phyloP scores from a whole-genome alignment of 495 filamentous ascomycete genomes.

The Aspergillus leporis region DNA sequence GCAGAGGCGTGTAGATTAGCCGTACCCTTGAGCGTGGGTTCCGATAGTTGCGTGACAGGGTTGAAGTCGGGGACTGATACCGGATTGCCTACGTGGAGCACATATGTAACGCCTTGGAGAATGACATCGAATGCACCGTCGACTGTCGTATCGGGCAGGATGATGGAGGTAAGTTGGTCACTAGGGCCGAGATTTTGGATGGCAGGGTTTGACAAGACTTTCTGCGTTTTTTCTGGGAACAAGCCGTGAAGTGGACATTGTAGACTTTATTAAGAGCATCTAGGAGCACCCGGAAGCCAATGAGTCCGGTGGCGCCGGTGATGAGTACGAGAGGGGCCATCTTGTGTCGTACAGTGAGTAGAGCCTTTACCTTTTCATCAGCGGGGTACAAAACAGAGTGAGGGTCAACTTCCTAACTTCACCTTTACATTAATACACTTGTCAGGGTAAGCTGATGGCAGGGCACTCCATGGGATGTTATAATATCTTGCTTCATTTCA shows the following conservation, averaged over 20 bases:
- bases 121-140: constrained; percentile 10
- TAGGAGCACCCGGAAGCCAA: constrained; percentile 47
- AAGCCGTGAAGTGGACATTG: constrained; percentile 13
- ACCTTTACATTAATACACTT: too few species aligned
- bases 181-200: constrained; percentile 11
- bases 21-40: constrained; percentile 70
- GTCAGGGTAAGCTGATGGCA: too few species aligned
- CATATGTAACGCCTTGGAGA: constrained; percentile 11
- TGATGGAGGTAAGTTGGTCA: constrained; percentile 7
- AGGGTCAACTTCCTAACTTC: too few species aligned
- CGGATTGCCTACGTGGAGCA: constrained; percentile 23
- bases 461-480: too few species aligned
- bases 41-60: constrained; percentile 62
- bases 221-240: constrained; percentile 15
- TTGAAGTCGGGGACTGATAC: constrained; percentile 48
- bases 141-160: constrained; percentile 12
- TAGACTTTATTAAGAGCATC: constrained; percentile 10
- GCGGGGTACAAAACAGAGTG: too few species aligned
- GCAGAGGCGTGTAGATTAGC: constrained; percentile 52
- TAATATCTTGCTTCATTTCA: too few species aligned
- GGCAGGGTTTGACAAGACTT: constrained; percentile 14
- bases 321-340: constrained; percentile 32
- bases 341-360: neutral
- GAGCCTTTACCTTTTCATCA: too few species aligned
- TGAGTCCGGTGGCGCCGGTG: constrained; percentile 66